Conservation (phyloP, 2,329 filamentous ascomycete genomes). For the Fusarium burgessii region DNA sequence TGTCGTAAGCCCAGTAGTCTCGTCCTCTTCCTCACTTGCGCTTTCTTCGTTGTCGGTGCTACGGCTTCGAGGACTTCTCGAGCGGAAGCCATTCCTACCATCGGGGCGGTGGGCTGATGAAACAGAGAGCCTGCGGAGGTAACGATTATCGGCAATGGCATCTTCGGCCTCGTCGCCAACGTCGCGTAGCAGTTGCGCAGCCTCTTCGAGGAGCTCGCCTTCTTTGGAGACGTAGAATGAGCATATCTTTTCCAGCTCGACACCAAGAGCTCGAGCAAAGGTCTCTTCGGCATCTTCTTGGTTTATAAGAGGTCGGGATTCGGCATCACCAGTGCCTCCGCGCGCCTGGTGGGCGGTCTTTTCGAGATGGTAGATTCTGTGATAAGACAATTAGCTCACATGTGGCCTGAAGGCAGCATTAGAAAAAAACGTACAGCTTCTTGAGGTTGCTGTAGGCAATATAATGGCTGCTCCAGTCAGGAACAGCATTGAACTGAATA, state of each 20-base stretch:
- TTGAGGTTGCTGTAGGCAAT: conserved; percentile 99
- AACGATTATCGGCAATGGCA: conserved; percentile 57
- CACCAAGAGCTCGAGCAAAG: conserved; percentile 84
- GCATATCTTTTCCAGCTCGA: conserved; percentile 93
- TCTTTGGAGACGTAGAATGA: conserved; percentile 94
- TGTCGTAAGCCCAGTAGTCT: conserved; percentile 67
- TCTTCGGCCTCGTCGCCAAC: conserved; percentile 74
- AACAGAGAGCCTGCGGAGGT: conserved; percentile 51
- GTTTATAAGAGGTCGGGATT: conserved; percentile 85
- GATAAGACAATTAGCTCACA: conserved; percentile 19
- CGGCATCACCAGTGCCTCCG: conserved; percentile 71
- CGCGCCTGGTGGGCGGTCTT: conserved; percentile 78
- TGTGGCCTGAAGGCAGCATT: background rate
- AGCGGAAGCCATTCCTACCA: conserved; percentile 38
- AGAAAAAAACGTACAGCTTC: conserved; percentile 79
- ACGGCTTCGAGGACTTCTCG: conserved; percentile 56
- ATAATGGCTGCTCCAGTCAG: conserved; percentile 99
- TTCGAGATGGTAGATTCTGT: conserved; percentile 95
- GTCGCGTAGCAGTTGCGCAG: conserved; percentile 81
- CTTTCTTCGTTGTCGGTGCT: conserved; percentile 70
- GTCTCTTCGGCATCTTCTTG: conserved; percentile 81
- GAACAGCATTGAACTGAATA: conserved; percentile 98
- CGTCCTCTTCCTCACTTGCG: conserved; percentile 73
- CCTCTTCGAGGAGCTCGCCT: conserved; percentile 84
- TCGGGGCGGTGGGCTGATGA: conserved; percentile 29